Percentiles rank a stretch among this genome's conserved stretches.
Conservation (phyloP, 768 basidiomycete genomes). For the Tylopilus vinaceipallidus region DNA sequence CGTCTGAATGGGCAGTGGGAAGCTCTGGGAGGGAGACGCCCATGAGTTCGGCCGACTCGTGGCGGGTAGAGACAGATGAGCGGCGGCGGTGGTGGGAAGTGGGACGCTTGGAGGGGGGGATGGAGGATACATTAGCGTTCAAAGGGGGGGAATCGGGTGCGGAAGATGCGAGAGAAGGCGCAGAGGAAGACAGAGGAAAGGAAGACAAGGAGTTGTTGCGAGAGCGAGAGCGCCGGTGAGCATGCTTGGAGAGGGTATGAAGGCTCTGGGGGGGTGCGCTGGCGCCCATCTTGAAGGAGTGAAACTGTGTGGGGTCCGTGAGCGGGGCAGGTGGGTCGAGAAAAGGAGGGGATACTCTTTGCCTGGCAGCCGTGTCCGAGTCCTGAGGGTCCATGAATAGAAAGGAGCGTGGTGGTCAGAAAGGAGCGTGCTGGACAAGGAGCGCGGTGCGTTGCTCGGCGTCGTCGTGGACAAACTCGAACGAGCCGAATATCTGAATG, state of each 20-base stretch:
- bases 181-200: constrained; percentile 40
- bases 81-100: constrained; percentile 82
- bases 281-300: constrained; percentile 68
- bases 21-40: constrained; percentile 72
- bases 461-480: too few relatives aligned
- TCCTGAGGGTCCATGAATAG: constrained; percentile 40
- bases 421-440: constrained; percentile 21
- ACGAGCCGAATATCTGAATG: too few relatives aligned
- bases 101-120: constrained; percentile 45
- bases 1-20: constrained; percentile 57
- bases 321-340: neutral
- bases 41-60: constrained; percentile 91
- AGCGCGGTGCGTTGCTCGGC: neutral
- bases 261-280: constrained; percentile 35
- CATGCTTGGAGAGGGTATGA: constrained; percentile 33
- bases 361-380: constrained; percentile 37
- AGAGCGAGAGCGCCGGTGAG: constrained; percentile 55
- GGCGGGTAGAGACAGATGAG: constrained; percentile 86
- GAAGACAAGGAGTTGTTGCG: constrained; percentile 57
- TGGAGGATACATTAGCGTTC: constrained; percentile 15
- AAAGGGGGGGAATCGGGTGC: constrained; percentile 36
- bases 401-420: constrained; percentile 28
- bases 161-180: constrained; percentile 36
- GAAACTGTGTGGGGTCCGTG: constrained; percentile 49
- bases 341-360: constrained; percentile 35